A percentile compares a stretch with the other conserved stretches of the same genome.
These are phyloP conservation scores for Neophaeococcomyces mojaviensis DNA, from an alignment of 2,329 filamentous ascomycete species.

Conservation along the genomic window DNA sequence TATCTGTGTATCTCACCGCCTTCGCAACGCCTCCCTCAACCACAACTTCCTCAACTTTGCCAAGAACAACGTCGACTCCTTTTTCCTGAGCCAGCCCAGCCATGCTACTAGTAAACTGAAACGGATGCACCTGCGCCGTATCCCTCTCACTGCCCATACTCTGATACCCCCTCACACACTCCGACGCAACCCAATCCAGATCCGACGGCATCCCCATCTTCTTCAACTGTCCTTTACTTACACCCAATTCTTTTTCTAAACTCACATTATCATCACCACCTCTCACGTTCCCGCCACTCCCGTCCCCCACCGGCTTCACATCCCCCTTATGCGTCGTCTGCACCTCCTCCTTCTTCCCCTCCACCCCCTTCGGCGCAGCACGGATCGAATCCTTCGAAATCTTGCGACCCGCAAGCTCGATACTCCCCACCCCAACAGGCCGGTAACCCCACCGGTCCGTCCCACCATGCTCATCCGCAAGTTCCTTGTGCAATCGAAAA, in stretches of 20 bases:
- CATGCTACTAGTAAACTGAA: constrained; percentile 80
- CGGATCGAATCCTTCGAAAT: constrained; percentile 25
- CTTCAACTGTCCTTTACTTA: constrained; percentile 44
- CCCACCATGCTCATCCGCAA: constrained; percentile 78
- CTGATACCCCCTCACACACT: constrained; percentile 62
- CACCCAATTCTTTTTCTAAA: constrained; percentile 49
- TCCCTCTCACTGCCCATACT: constrained; percentile 74
- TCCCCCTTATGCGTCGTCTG: constrained; percentile 14
- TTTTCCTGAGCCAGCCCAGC: constrained; percentile 64
- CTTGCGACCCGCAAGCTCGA: constrained; percentile 45
- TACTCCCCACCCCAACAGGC: constrained; percentile 63
- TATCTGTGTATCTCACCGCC: constrained; percentile 52
- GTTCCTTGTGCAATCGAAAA: constrained; percentile 71
- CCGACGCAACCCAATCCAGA: constrained; percentile 73
- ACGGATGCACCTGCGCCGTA: constrained; percentile 90
- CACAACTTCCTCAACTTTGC: constrained; percentile 62
- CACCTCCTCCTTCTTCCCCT: constrained; percentile 26
- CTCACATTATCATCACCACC: constrained; percentile 36
- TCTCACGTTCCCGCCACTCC: constrained; percentile 17
- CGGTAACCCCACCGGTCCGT: constrained; percentile 80
- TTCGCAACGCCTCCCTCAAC: constrained; percentile 34
- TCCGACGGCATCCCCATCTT: constrained; percentile 63
- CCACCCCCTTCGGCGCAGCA: background rate
- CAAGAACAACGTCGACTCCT: constrained; percentile 60
- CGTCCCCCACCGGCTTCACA: constrained; percentile 6